Conservation (phyloP, 257 asterid species). For the Capsicum chinense region DNA sequence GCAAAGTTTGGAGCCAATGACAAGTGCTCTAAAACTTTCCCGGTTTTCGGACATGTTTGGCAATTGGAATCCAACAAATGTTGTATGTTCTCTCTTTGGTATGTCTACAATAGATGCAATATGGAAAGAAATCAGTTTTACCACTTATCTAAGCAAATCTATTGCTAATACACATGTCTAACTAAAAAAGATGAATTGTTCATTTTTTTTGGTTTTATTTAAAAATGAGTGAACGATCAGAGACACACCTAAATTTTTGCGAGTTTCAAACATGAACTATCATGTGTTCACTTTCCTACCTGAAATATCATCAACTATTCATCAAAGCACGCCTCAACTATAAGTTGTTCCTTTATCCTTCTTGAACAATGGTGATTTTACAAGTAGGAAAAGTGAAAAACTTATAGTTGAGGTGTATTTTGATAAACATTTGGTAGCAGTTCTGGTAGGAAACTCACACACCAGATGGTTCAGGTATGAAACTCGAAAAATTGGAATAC, state of each 20-base stretch:
- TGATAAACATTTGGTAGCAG: neutral
- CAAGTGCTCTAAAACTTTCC: constrained; percentile 57
- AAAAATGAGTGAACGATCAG: neutral
- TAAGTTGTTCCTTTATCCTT: no score
- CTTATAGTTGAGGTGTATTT: neutral
- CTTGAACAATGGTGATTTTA: no score
- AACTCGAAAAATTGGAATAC: neutral
- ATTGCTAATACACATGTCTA: neutral
- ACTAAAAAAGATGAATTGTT: neutral
- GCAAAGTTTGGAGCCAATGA: constrained; percentile 67
- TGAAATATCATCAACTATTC: neutral
- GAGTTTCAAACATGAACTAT: neutral
- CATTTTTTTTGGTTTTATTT: no score
- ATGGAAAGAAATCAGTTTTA: neutral
- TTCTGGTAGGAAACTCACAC: neutral
- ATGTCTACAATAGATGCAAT: constrained; percentile 53
- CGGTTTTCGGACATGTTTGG: constrained; percentile 75
- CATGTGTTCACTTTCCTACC: neutral
- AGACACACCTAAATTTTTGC: neutral
- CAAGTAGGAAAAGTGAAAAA: no score
- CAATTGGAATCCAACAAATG: constrained; percentile 68
- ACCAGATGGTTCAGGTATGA: neutral
- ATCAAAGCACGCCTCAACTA: neutral
- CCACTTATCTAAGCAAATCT: neutral
- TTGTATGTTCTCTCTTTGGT: constrained; percentile 83